Evolutionary conservation across 2,329 filamentous ascomycete genomes (phyloP), one percentile per base, ranked within the genome.

Genomic region (Penicillium digitatum): DNA sequence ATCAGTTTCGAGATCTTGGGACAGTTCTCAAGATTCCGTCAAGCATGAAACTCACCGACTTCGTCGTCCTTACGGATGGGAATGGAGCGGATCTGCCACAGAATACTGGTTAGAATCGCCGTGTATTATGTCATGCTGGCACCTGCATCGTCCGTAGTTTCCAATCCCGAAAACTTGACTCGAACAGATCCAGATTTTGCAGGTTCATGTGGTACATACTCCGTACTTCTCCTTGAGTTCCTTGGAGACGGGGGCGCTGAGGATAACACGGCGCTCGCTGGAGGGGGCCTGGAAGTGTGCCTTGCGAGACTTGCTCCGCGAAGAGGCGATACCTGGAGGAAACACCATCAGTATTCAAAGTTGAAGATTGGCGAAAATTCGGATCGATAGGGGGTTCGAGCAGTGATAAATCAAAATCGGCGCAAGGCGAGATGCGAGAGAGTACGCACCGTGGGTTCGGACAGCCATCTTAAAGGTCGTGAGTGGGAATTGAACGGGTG

Each of bases 221-320:
- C 95, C 95, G 89, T 99, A 89, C 87, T 99, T 94, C 82, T 96
- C 92, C 76, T 91, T 88, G 77, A 99, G 87, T 83, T 99, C 94
- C 85, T 96, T 95, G 83, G 84, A 89, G 69, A 96, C 85, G 72
- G 90, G 89, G 69, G 94, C 92, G 82, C 88, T 93, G 92, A 99
- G 96, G 83, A 96, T 96, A 72, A 87, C 84, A 77, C 94, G 90
- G 80, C 94, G 92, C 76, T 90, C 85, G 82, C 88, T 91, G 78
- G 92, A 96, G 70, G 92, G 91, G 69, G 94, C 94, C 78, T 84
- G 82, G 87, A 95, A 99, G 86, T 99, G 93, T 77, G 90, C 89
- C 85, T 96, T 96, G 81, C 94, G 90, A 82, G 90, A 94, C 90
- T 99, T 99, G 83, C 93, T 88, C 82, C 93, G 87, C 76, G 91